Evolutionary conservation across 2,329 filamentous ascomycete species (phyloP).

Genomic region (Xylariaceae sp.): DNA sequence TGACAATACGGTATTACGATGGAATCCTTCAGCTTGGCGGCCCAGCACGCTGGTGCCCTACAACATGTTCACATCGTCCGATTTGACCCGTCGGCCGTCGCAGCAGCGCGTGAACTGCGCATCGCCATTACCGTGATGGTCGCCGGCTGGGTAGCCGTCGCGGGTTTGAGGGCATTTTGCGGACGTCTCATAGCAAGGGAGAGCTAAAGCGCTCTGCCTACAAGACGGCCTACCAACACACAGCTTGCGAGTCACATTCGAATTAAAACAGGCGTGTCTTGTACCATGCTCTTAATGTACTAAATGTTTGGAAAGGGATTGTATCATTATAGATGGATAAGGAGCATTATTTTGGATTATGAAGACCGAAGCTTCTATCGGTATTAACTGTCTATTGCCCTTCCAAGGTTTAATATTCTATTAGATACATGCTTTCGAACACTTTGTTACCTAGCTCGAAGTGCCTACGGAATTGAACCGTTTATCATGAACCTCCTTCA

Average conservation of each 20-base stretch:
- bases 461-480: too few species aligned
- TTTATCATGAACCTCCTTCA: too few species aligned
- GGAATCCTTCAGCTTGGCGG: conserved; percentile 45
- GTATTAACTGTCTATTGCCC: too few species aligned
- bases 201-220: conserved; percentile 7
- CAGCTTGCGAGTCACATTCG: not conserved
- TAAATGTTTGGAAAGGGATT: not conserved
- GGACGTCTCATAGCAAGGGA: conserved; percentile 3
- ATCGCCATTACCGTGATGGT: conserved; percentile 39
- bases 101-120: conserved; percentile 40
- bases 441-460: too few species aligned
- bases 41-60: conserved; percentile 44
- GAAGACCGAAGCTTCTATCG: too few species aligned
- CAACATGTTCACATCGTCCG: conserved; percentile 42
- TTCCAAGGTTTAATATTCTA: too few species aligned
- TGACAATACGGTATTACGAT: conserved; percentile 29
- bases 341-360: not conserved
- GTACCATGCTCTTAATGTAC: not conserved
- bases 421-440: too few species aligned
- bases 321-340: conserved; percentile 3
- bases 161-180: conserved; percentile 37
- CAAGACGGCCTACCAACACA: not conserved
- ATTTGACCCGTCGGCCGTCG: conserved; percentile 36
- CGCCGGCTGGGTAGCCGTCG: conserved; percentile 42
- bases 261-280: not conserved